Evolutionary conservation across 2,329 filamentous ascomycete genomes (phyloP).

Genomic region (Trichophyton simii): DNA sequence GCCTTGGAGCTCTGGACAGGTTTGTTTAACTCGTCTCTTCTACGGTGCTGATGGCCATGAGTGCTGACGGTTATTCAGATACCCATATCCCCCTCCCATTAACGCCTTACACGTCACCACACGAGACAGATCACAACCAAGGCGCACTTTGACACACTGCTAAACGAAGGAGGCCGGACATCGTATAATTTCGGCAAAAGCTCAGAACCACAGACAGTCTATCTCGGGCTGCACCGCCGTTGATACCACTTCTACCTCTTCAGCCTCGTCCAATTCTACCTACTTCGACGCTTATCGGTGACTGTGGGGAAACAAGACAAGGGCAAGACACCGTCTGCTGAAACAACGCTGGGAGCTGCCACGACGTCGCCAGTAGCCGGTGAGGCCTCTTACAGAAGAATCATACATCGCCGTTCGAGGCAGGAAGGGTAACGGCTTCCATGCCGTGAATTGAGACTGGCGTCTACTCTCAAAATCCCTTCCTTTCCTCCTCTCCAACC

Average conservation of each 20-base stretch:
- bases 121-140: background rate
- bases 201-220: background rate
- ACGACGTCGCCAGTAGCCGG: background rate
- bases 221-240: background rate
- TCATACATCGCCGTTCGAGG: background rate
- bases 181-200: background rate
- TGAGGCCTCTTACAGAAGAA: background rate
- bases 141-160: background rate
- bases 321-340: background rate
- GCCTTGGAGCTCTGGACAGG: background rate
- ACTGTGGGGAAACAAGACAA: background rate
- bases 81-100: background rate
- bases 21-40: background rate
- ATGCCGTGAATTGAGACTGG: constrained; percentile 13
- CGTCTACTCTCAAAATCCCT: constrained; percentile 9
- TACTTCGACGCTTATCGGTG: background rate
- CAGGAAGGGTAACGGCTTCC: background rate
- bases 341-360: background rate
- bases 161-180: background rate
- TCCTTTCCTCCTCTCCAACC: constrained; percentile 6
- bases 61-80: background rate
- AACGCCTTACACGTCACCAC: constrained; percentile 3
- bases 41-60: background rate
- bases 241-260: background rate
- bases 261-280: background rate